Evolutionary conservation across 2,329 filamentous ascomycete species (phyloP), one percentile per base, ranked within the genome.

Genomic region (Laburnicola sp.): DNA sequence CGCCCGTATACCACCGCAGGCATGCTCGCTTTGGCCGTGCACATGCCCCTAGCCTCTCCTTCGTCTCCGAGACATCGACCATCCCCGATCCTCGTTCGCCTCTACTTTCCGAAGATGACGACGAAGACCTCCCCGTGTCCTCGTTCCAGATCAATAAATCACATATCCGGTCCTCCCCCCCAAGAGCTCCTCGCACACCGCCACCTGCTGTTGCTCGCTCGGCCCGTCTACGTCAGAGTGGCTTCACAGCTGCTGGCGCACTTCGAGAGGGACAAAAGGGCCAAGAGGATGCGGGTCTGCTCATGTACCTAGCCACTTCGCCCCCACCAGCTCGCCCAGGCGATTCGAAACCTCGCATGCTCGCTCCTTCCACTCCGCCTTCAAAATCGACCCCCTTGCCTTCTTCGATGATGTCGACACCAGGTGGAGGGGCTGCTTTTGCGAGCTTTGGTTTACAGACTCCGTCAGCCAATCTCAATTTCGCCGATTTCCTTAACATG

Each of bases 401-500:
- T 22, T 95, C 85, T 50, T 95, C 86, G 25, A 91, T 93, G 83
- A 93, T 94, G 89, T 87, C 84, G n/a, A 94, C 90, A 8, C 89
- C 89, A 1, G 87, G 86, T 35, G 82, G 83, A 54, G 74, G 72
- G 23, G 70, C 67, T 34, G 65, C 68, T 34, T 87, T 85, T 64
- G 73, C 87, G 38, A 80, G 81, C 42, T 81, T 86, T 49, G 75
- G 74, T 64, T 84, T 88, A 45, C 86, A 84, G 57, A 97, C 93
- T 0, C 93, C 93, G 0, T 87, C 87, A 11, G 88, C 92, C 67
- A 83, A 80, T 41, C 95, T 97, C 74, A 95, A 97, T 76, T 96
- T 97, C 75, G 85, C 91, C 45, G 94, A 99, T 70, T 99, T 96
- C 74, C 87, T 97, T 69, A 97, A 97, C 75, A 93, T 97, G 71